Percentiles rank a stretch among this genome's conserved stretches.
Conservation (phyloP, 163 green algal genomes). For the Chlamydomonas reinhardtii region DNA sequence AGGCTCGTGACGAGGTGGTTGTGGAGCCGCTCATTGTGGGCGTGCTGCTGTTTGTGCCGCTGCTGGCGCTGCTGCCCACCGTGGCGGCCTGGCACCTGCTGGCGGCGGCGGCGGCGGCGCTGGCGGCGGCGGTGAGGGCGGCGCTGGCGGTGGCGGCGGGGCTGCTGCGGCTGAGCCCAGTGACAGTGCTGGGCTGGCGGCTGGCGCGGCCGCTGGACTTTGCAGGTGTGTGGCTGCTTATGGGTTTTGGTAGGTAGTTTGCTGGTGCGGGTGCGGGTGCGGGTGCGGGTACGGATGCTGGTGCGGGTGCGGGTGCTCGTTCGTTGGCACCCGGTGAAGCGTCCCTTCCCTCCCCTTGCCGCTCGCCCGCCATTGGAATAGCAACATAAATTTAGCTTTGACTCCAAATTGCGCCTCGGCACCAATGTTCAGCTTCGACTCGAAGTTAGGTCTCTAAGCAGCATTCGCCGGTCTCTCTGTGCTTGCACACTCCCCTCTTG, state of each 20-base stretch:
- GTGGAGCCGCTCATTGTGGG: slow-evolving; percentile 76
- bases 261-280: background rate
- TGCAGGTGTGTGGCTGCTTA: background rate
- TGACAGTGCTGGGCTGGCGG: slow-evolving; percentile 23
- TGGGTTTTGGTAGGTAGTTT: no score
- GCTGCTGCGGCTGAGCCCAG: slow-evolving; percentile 38
- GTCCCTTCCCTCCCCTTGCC: no score
- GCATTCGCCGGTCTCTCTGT: no score
- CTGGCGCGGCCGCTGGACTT: slow-evolving; percentile 34
- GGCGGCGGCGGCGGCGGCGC: slow-evolving; percentile 1
- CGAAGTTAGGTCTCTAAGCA: no score
- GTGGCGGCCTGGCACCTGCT: slow-evolving; percentile 46
- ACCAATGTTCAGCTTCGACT: no score
- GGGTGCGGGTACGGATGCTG: background rate
- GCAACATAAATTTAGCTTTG: no score
- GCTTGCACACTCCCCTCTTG: no score
- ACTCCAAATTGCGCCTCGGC: no score
- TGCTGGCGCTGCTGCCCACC: slow-evolving; percentile 66
- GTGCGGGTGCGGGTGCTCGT: no score
- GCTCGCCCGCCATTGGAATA: no score
- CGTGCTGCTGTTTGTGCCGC: slow-evolving; percentile 71
- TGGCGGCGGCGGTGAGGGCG: background rate
- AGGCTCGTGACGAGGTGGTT: slow-evolving; percentile 57
- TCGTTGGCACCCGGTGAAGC: no score
- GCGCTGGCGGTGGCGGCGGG: background rate